These are phyloP conservation scores for Thermomyces lanuginosus DNA, from an alignment of 2,329 filamentous ascomycete species.

Conservation along the genomic window DNA sequence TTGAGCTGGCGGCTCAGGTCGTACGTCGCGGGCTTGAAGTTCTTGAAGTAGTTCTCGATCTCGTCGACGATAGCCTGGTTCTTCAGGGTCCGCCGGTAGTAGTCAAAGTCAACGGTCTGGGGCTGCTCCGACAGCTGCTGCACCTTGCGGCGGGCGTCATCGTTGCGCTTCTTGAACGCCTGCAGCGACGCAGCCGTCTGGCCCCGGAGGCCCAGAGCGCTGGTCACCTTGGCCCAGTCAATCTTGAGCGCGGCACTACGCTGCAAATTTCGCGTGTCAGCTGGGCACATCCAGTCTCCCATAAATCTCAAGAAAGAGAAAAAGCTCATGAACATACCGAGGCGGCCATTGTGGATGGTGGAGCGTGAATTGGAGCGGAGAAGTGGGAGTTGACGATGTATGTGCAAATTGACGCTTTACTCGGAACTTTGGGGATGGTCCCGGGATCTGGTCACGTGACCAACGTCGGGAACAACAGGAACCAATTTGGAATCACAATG, in stretches of 20 bases:
- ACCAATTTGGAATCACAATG: slow-evolving; percentile 1
- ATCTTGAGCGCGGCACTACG: slow-evolving; percentile 97
- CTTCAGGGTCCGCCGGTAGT: slow-evolving; percentile 86
- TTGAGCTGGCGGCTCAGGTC: slow-evolving; percentile 89
- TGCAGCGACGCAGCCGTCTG: slow-evolving; percentile 82
- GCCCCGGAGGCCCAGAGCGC: slow-evolving; percentile 88
- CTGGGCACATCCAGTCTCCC: slow-evolving; percentile 1
- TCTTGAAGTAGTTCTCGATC: slow-evolving; percentile 87
- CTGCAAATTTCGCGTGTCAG: slow-evolving; percentile 32
- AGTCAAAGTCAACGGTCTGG: slow-evolving; percentile 75
- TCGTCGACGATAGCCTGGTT: slow-evolving; percentile 91
- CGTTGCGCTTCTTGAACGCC: slow-evolving; percentile 99
- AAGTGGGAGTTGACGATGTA: slow-evolving; percentile 5
- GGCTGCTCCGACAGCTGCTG: slow-evolving; percentile 67
- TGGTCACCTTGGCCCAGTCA: slow-evolving; percentile 93
- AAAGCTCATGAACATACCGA: slow-evolving; percentile 14
- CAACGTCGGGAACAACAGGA: slow-evolving; percentile 4
- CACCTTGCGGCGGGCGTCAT: slow-evolving; percentile 91
- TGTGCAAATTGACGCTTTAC: slow-evolving; percentile 7
- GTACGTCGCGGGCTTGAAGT: slow-evolving; percentile 85
- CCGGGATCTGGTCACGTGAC: slow-evolving; percentile 4
- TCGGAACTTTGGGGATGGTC: slow-evolving; percentile 5
- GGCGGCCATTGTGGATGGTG: slow-evolving; percentile 11
- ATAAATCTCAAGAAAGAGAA: neutral
- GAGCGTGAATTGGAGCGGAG: slow-evolving; percentile 6